Evolutionary conservation across 352 stramenopile species (phyloP).

Genomic region (Phytophthora fragariae): DNA sequence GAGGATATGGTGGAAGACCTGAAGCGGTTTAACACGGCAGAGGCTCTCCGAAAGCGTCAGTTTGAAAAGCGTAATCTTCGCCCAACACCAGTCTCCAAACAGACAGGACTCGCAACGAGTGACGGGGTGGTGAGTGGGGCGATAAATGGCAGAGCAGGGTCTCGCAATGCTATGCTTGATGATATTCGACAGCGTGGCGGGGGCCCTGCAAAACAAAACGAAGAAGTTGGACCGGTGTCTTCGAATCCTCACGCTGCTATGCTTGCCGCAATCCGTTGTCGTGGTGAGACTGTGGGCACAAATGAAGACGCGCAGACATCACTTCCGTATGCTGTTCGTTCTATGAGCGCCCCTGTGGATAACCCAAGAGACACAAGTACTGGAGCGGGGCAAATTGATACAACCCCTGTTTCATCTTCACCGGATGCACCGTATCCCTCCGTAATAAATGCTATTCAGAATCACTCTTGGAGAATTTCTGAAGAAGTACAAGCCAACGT

Average conservation of each 20-base stretch:
- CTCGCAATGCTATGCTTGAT: conserved; percentile 39
- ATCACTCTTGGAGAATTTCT: background rate
- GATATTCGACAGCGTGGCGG: conserved; percentile 39
- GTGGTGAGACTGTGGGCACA: background rate
- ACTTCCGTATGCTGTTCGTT: conserved; percentile 7
- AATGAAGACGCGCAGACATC: conserved; percentile 6
- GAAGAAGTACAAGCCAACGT: conserved; percentile 9
- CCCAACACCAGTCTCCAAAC: background rate
- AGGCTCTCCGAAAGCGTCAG: conserved; percentile 44
- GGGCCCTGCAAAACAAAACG: background rate
- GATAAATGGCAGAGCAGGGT: background rate
- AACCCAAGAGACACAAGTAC: background rate
- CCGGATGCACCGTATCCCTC: background rate
- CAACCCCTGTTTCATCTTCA: background rate
- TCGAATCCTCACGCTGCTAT: conserved; percentile 18
- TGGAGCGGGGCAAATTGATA: background rate
- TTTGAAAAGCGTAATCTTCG: conserved; percentile 38
- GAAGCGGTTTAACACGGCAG: conserved; percentile 59
- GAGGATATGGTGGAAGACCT: conserved; percentile 72
- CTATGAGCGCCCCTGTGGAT: background rate
- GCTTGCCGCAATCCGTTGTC: conserved; percentile 31
- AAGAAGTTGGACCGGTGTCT: background rate
- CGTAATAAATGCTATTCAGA: conserved; percentile 8
- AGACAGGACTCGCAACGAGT: background rate
- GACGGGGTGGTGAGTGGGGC: conserved; percentile 5